Conservation (phyloP, 225 moss, liverwort and hornwort genomes). For the Rhytidiadelphus loreus region DNA sequence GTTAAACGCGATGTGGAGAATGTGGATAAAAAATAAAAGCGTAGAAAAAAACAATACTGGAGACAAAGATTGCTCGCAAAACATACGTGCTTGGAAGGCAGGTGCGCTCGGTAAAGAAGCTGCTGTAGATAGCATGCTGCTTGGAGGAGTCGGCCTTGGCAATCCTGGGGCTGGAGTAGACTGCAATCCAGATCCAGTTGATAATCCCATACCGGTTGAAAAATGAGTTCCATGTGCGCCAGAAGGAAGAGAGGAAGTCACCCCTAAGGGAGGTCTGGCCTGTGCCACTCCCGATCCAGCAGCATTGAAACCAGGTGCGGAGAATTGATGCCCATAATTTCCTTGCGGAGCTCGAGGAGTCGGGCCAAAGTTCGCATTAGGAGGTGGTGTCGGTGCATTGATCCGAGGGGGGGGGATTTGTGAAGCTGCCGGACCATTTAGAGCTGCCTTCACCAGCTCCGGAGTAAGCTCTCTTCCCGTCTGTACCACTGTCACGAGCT, state of each 20-base stretch:
- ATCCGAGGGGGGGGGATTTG: conserved; percentile 92
- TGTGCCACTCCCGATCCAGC: conserved; percentile 36
- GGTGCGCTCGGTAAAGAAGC: conserved; percentile 32
- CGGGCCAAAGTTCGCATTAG: conserved; percentile 35
- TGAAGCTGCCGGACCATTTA: conserved; percentile 85
- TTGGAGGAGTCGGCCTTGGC: conserved; percentile 24
- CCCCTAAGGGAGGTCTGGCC: conserved; percentile 23
- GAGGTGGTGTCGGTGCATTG: conserved; percentile 30
- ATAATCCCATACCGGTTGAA: conserved; percentile 8
- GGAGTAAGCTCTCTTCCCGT: conserved; percentile 85
- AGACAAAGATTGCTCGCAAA: not conserved
- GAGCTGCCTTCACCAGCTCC: conserved; percentile 82
- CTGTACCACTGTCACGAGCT: conserved; percentile 95
- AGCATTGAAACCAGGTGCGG: conserved; percentile 15
- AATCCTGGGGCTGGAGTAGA: conserved; percentile 20
- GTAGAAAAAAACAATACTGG: not conserved
- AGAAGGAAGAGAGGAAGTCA: conserved; percentile 25
- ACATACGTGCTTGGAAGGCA: conserved; percentile 31
- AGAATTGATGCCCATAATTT: conserved; percentile 33
- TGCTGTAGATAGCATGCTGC: conserved; percentile 9
- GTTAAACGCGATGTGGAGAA: not conserved
- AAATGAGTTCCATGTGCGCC: conserved; percentile 11
- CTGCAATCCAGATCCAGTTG: conserved; percentile 33
- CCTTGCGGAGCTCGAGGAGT: conserved; percentile 19
- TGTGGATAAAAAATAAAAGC: not conserved